phyloP scores from a whole-genome alignment of 352 stramenopile species.

The Globisporangium emineosum region DNA sequence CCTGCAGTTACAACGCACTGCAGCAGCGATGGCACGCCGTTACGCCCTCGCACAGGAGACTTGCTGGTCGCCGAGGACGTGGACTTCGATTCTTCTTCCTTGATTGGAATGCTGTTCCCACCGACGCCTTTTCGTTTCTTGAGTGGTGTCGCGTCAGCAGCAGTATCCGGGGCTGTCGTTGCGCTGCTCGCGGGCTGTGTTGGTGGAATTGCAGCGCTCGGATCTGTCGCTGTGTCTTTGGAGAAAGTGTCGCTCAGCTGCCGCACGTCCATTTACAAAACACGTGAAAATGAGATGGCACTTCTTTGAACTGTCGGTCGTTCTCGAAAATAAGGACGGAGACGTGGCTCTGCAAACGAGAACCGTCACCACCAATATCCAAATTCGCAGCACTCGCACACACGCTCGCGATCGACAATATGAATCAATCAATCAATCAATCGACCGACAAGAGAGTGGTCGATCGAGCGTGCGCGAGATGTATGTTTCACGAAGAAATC shows the following conservation, averaged over 20 bases:
- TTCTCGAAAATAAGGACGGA: not conserved
- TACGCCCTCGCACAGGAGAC: slow-evolving; percentile 12
- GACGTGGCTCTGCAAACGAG: not conserved
- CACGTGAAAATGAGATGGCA: slow-evolving; percentile 1
- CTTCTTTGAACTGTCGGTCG: not conserved
- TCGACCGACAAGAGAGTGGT: not conserved
- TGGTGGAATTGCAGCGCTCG: slow-evolving; percentile 2
- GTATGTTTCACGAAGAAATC: not conserved
- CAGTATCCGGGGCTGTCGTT: not conserved
- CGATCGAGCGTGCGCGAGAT: not conserved
- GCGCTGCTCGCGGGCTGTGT: not conserved
- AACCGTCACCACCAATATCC: slow-evolving; percentile 1
- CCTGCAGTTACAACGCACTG: slow-evolving; percentile 23
- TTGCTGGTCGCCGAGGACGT: slow-evolving; percentile 13
- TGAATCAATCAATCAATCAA: not conserved
- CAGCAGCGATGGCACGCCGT: slow-evolving; percentile 20
- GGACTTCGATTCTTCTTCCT: slow-evolving; percentile 10
- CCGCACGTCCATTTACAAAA: slow-evolving; percentile 12
- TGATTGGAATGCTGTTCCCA: slow-evolving; percentile 14
- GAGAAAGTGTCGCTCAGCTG: slow-evolving; percentile 4
- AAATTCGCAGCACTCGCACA: not conserved
- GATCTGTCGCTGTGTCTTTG: not conserved
- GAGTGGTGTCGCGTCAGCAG: slow-evolving; percentile 36
- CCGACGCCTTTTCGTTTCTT: slow-evolving; percentile 45
- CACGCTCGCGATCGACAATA: not conserved